These are phyloP conservation scores for Calonectria ilicicola DNA, from an alignment of 2,329 filamentous ascomycete species.

Conservation along the genomic window DNA sequence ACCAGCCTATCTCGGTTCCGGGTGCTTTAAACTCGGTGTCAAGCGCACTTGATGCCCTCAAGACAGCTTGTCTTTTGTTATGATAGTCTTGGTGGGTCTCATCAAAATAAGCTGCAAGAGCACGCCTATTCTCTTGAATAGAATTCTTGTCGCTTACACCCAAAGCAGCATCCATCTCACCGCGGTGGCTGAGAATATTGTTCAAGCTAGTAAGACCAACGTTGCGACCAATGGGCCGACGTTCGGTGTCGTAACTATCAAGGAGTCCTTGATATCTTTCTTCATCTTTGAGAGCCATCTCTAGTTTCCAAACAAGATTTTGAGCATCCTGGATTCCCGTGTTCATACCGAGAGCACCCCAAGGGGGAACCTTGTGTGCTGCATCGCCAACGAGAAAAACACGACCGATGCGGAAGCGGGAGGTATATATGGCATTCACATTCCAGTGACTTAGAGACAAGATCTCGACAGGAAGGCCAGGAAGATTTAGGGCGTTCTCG, in stretches of 20 bases:
- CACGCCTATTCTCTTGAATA: neutral
- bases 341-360: constrained; percentile 17
- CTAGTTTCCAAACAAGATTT: constrained; percentile 11
- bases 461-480: neutral
- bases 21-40: constrained; percentile 11
- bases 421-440: constrained; percentile 11
- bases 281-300: neutral
- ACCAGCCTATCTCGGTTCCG: constrained; percentile 4
- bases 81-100: neutral
- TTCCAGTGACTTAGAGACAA: constrained; percentile 2
- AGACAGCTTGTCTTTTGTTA: neutral
- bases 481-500: neutral
- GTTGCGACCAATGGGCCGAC: neutral
- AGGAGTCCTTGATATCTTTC: neutral
- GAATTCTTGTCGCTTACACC: neutral
- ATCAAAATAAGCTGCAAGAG: neutral
- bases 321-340: constrained; percentile 11
- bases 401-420: neutral
- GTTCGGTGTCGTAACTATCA: constrained; percentile 11
- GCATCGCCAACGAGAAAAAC: constrained; percentile 10
- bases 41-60: neutral
- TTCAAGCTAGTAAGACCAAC: constrained; percentile 9
- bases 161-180: neutral
- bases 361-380: constrained; percentile 4
- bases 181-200: constrained; percentile 5